Percentiles rank a stretch among this genome's conserved stretches.
phyloP scores from a whole-genome alignment of 2,329 filamentous ascomycete genomes.

The Byssothecium circinans region DNA sequence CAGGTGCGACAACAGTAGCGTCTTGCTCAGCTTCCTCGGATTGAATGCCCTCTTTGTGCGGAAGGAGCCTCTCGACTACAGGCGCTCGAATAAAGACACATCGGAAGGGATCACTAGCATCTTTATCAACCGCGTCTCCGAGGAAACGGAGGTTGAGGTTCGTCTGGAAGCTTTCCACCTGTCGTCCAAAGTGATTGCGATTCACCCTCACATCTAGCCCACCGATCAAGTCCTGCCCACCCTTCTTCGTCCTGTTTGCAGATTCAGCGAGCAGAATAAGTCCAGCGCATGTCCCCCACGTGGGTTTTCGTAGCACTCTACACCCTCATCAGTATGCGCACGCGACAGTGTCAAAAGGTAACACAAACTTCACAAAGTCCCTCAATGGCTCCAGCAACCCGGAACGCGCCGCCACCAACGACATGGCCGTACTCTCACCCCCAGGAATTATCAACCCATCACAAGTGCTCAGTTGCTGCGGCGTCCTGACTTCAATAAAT shows the following conservation, averaged over 20 bases:
- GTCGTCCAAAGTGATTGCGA: slow-evolving; percentile 91
- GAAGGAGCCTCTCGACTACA: slow-evolving; percentile 81
- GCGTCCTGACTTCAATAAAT: slow-evolving; percentile 80
- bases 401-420: slow-evolving; percentile 79
- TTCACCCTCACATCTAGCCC: slow-evolving; percentile 89
- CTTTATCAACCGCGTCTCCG: slow-evolving; percentile 25
- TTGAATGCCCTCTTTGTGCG: slow-evolving; percentile 54
- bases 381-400: slow-evolving; percentile 80
- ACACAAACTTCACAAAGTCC: slow-evolving; percentile 80
- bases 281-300: slow-evolving; percentile 95
- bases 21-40: slow-evolving; percentile 50
- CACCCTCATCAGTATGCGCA: slow-evolving; percentile 10
- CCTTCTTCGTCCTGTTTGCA: slow-evolving; percentile 84
- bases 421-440: slow-evolving; percentile 92
- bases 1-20: slow-evolving; percentile 61
- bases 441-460: slow-evolving; percentile 88
- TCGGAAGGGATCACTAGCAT: slow-evolving; percentile 61
- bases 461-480: slow-evolving; percentile 69
- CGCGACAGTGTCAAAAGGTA: slow-evolving; percentile 6
- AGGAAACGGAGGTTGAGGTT: slow-evolving; percentile 74
- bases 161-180: slow-evolving; percentile 87
- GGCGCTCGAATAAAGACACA: slow-evolving; percentile 94
- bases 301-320: slow-evolving; percentile 75
- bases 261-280: slow-evolving; percentile 87
- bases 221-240: slow-evolving; percentile 90